A percentile compares a stretch with the other conserved stretches of the same genome.
These are phyloP conservation scores for Misopates orontium DNA, from an alignment of 257 asterid genomes.

Conservation along the genomic window DNA sequence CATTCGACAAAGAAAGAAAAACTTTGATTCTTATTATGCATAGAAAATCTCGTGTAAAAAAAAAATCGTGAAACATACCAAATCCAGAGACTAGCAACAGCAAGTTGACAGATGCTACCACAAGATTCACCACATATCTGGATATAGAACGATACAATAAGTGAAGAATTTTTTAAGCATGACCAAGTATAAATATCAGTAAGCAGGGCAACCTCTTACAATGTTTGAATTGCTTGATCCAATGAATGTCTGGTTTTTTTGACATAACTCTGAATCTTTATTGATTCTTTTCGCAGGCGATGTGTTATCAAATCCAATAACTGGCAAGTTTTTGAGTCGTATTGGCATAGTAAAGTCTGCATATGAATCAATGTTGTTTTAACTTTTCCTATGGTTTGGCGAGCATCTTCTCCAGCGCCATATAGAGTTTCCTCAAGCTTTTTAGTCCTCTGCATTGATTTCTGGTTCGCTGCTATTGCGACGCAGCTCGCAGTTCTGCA, in stretches of 20 bases:
- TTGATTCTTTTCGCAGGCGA: slow-evolving; percentile 40
- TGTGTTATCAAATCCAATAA: slow-evolving; percentile 39
- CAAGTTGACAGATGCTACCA: slow-evolving; percentile 38
- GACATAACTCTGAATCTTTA: slow-evolving; percentile 32
- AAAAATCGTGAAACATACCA: too few relatives aligned
- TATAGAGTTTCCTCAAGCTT: slow-evolving; percentile 37
- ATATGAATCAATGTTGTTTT: slow-evolving; percentile 36
- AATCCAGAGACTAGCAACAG: slow-evolving; percentile 44
- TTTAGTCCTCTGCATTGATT: slow-evolving; percentile 35
- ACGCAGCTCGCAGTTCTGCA: slow-evolving; percentile 46
- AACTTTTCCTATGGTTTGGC: slow-evolving; percentile 38
- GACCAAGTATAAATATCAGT: neutral
- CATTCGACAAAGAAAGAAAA: neutral
- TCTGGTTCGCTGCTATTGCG: slow-evolving; percentile 35
- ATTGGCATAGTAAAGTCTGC: slow-evolving; percentile 40
- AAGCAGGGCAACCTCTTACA: slow-evolving; percentile 31
- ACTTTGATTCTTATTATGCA: too few relatives aligned
- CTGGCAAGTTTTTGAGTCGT: slow-evolving; percentile 35
- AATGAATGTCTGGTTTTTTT: slow-evolving; percentile 31
- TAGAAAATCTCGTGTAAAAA: too few relatives aligned
- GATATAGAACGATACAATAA: slow-evolving; percentile 2
- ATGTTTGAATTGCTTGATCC: slow-evolving; percentile 35
- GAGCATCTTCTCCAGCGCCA: slow-evolving; percentile 42
- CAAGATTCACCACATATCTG: slow-evolving; percentile 49
- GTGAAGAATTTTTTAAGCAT: neutral